Evolutionary conservation across 768 basidiomycete genomes (phyloP).

Genomic region (Agrocybe pediades): DNA sequence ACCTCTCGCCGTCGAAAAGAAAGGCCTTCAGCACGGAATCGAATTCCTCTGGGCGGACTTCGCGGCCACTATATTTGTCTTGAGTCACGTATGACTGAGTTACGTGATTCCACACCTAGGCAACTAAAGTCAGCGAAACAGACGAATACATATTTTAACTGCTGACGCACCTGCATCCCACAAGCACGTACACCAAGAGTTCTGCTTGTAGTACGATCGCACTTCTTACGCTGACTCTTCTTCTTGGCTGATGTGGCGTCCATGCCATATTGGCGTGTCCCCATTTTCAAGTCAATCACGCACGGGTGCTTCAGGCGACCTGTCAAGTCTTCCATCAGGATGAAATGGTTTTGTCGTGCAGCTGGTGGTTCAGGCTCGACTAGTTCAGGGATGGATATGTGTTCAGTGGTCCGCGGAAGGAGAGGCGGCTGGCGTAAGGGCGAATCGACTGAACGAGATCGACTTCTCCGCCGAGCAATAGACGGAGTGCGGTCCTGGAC

Average conservation of each 20-base stretch:
- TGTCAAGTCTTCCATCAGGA: constrained; percentile 98
- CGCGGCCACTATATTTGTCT: constrained; percentile 96
- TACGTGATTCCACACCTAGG: constrained; percentile 88
- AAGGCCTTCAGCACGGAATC: constrained; percentile 80
- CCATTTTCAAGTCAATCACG: constrained; percentile 99
- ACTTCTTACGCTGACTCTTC: constrained; percentile 98
- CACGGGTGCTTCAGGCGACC: constrained; percentile 90
- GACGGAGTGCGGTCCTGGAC: constrained; percentile 26
- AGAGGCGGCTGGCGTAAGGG: constrained; percentile 26
- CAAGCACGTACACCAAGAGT: constrained; percentile 91
- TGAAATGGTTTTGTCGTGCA: constrained; percentile 94
- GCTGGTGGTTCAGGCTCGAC: constrained; percentile 42
- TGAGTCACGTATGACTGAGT: constrained; percentile 87
- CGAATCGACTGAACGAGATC: constrained; percentile 43
- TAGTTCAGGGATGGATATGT: constrained; percentile 36
- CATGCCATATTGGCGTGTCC: constrained; percentile 98
- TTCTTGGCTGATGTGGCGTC: constrained; percentile 92
- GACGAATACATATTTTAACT: constrained; percentile 8
- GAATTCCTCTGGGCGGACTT: constrained; percentile 86
- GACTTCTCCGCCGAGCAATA: constrained; percentile 44
- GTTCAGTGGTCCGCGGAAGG: constrained; percentile 26
- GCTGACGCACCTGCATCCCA: constrained; percentile 90
- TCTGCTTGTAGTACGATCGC: constrained; percentile 92
- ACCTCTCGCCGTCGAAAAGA: constrained; percentile 77
- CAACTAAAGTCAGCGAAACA: constrained; percentile 7